phyloP scores from a whole-genome alignment of 345 rosid species.

The Hibiscus trionum region DNA sequence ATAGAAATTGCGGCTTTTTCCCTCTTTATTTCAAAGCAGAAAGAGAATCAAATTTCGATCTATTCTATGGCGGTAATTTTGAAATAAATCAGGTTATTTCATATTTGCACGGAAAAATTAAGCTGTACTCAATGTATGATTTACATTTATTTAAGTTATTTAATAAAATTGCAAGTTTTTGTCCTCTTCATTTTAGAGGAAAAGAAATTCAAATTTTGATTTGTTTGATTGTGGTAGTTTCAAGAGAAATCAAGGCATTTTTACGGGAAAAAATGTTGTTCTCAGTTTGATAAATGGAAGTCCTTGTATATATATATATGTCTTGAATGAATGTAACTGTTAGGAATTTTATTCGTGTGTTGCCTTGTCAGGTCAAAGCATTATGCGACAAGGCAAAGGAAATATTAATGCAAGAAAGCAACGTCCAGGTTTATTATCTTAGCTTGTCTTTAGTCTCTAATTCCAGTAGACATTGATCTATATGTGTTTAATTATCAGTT shows the following conservation, averaged over 20 bases:
- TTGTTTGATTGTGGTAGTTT: neutral
- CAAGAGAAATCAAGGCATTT: no score
- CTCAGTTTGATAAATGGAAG: neutral
- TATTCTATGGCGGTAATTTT: neutral
- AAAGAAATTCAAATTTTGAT: neutral
- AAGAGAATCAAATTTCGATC: neutral
- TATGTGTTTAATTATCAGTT: neutral
- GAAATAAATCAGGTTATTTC: neutral
- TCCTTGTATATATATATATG: neutral
- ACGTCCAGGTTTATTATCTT: slow-evolving; percentile 66
- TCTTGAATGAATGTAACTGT: neutral
- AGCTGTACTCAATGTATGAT: neutral
- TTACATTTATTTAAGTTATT: neutral
- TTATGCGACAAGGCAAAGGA: slow-evolving; percentile 96
- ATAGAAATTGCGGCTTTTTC: neutral
- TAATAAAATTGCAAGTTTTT: neutral
- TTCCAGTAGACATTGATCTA: neutral
- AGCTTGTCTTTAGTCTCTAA: neutral
- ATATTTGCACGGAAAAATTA: neutral
- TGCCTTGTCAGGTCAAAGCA: slow-evolving; percentile 51
- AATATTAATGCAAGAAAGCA: slow-evolving; percentile 93
- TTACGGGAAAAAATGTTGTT: neutral
- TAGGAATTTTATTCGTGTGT: neutral
- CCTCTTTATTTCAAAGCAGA: neutral
- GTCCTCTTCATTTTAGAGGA: neutral